Conservation (phyloP, 208 protist species). For the Angomonas desouzai region DNA sequence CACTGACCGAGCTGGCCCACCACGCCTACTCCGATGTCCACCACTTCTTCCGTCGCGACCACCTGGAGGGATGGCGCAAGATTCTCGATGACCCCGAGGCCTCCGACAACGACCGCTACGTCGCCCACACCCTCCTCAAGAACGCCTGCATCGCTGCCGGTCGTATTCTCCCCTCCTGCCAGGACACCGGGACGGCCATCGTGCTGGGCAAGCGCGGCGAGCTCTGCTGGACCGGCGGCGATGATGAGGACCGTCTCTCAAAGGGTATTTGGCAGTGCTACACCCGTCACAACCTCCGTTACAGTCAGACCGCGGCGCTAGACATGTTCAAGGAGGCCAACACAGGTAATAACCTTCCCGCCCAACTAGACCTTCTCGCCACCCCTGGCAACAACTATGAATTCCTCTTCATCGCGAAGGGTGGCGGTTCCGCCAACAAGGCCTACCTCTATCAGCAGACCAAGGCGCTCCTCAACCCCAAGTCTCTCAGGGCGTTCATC, state of each 20-base stretch:
- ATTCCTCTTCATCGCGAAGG: slow-evolving; percentile 97
- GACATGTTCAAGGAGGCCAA: slow-evolving; percentile 98
- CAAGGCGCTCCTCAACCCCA: slow-evolving; percentile 94
- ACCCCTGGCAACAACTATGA: slow-evolving; percentile 92
- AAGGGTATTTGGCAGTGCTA: slow-evolving; percentile 96
- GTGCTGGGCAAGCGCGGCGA: slow-evolving; percentile 95
- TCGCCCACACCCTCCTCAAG: slow-evolving; percentile 94
- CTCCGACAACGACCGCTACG: slow-evolving; percentile 95
- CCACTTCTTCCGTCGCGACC: slow-evolving; percentile 94
- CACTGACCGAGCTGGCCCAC: slow-evolving; percentile 81
- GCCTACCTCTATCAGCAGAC: slow-evolving; percentile 97
- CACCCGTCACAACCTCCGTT: slow-evolving; percentile 93
- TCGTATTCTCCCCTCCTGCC: slow-evolving; percentile 89
- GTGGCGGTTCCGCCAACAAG: slow-evolving; percentile 98
- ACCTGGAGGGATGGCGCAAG: slow-evolving; percentile 92
- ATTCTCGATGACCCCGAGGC: slow-evolving; percentile 96
- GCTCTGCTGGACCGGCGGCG: slow-evolving; percentile 95
- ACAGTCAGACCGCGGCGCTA: slow-evolving; percentile 93
- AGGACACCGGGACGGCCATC: slow-evolving; percentile 98
- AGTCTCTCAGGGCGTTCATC: slow-evolving; percentile 90
- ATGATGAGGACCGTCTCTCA: slow-evolving; percentile 94
- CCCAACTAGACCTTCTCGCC: slow-evolving; percentile 96
- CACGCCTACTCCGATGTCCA: slow-evolving; percentile 92
- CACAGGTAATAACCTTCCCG: slow-evolving; percentile 96
- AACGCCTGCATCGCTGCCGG: slow-evolving; percentile 95